Base-by-base conservation (phyloP, 441 rosid species). In the Aleurites moluccanus region DNA sequence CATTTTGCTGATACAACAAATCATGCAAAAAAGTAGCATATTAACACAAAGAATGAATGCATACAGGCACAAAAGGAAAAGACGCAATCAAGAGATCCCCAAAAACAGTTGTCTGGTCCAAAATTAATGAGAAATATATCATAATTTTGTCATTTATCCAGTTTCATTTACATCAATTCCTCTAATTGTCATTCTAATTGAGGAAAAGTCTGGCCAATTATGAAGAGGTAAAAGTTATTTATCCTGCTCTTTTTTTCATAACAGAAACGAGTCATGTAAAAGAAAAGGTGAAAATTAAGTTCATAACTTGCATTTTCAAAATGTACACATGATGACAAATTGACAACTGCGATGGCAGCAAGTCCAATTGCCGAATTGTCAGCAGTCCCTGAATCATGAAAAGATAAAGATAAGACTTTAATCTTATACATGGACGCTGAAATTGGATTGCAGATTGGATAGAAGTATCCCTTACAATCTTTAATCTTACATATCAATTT, bases 111-210 rank as follows among this genome's bases (percentile, higher is more conserved):
- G 4, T 11, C 40, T 33, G n/a, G 16, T 40, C 38, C 35, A 40
- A 50, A 38, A 27, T 14, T 40, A 53, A 33, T 1, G 1, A 50
- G 52, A 38, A 70, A 38, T 57, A 23, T 35, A 56, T 52, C 61
- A 27, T 27, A 30, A 55, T 61, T 67, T 67, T 53, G n/a, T 60
- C 53, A 50, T 30, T 64, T 27, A 11, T 68, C 65, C 67, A 45
- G 44, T 74, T 55, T 62, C 66, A 80, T 77, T 79, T 77, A 77
- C 81, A 78, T 57, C 35, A 69, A 68, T 11, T 55, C 76, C 75
- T 73, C 62, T 38, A 38, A 44, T 33, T 50, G 28, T 55, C 53
- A 78, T 62, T 76, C 23, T 57, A 64, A 64, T 60, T 33, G 47
- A 59, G 73, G 67, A 75, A 68, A 49, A 33, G 47, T 45, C 62